Evolutionary conservation across 441 rosid species (phyloP), one percentile per base, ranked within the genome.

Genomic region (Melianthus villosus): DNA sequence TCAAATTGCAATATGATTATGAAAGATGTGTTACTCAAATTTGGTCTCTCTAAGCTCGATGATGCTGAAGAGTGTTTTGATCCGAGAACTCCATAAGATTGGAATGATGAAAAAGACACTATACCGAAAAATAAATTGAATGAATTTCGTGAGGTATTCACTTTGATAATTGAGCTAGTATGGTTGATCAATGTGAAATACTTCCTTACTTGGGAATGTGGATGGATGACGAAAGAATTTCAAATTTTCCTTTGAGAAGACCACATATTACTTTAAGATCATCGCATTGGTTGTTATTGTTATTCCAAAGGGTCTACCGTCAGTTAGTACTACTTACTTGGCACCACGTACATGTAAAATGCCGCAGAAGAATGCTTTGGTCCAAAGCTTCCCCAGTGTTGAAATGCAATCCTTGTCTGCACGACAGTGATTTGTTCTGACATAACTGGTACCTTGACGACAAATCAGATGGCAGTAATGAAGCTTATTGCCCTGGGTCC

Each of bases 321-420:
- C 94, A 4, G 92, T 83, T 37, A 79, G 79, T 42, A 83, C 95
- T 13, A 83, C 95, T 18, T 83, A 92, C 42, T 67, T 83, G 72
- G 94, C 92, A 10, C 77, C 78, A 12, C 94, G 96, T 14, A 85
- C 96, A 2, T 56, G 94, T 42, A 85, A 82, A 71, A 85, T 85
- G 94, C 94, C 94, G 41, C 94, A 77, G 55, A 85, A 85, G 75
- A 82, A 82, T 53, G 94, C 94, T 38, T 73, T 85, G 39, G 96
- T 85, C 49, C 71, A 94, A 44, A 85, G 82, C 64, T 40, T 86
- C 52, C 91, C 96, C 0, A 82, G 94, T 47, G 94, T 85, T 27
- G 95, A 83, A 63, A 85, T 27, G 95, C 80, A 63, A 85, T 92
- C 42, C 87, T 82, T 57, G 94, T 94, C 16, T 86, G 96, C 44